Evolutionary conservation across 2,329 filamentous ascomycete genomes (phyloP), one percentile per base, ranked within the genome.

Genomic region (Cytospora piceae): DNA sequence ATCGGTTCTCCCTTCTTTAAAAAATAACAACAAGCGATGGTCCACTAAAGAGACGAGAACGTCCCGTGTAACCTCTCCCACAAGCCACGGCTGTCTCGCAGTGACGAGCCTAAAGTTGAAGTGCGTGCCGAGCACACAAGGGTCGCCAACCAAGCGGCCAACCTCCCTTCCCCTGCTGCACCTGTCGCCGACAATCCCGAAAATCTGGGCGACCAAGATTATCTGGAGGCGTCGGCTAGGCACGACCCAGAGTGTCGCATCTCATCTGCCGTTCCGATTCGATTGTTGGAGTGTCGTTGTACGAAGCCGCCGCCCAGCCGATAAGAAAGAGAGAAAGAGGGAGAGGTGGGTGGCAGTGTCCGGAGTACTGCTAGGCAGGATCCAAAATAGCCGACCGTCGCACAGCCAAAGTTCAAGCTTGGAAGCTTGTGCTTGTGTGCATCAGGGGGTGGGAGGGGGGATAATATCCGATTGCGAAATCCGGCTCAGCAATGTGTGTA

Each of bases 391-490:
- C 51, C 39, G 52, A 49, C 52, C 52, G 60, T 62, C 14, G 27
- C 27, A 56, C 60, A 62, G 20, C 60, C 60, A 52, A 34, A 29
- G 27, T n/a, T 17, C 31, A 34, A 34, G n/a, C 52, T 56, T 54
- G 60, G 60, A 56, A 62, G 52, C 52, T 56, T 34, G 15, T 34
- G 53, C 12, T 20, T 12, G 53, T 34, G 31, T 15, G 17, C n/a
- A 39, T 15, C 12, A 15, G 27, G 20, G 20, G 39, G 27, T n/a
- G 37, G 29, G 37, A 7, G 52, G 46, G 37, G 52, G 49, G 34
- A 56, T 39, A 56, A 62, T 53, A 56, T 51, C 60, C 60, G 60
- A 51, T 17, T 62, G 60, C 7, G 60, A 62, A 49, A 49, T 62
- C 59, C 59, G 59, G 59, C 52, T 62, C 51, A 54, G 55, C 7